These are phyloP conservation scores for Talaromyces nanjingensis DNA, from an alignment of 495 filamentous ascomycete species.

Conservation along the genomic window DNA sequence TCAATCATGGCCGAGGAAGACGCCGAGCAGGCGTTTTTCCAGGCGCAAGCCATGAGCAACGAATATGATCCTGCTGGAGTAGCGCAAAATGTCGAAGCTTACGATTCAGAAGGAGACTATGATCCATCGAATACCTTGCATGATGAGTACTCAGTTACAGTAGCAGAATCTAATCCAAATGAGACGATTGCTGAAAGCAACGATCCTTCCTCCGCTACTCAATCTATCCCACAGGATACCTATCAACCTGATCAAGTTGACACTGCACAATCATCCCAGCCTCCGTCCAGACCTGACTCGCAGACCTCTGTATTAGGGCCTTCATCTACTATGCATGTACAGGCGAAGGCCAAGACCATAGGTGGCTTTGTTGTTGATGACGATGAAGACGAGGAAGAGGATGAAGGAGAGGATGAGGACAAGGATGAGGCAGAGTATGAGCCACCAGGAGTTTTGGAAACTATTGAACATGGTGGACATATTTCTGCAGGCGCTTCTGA, in stretches of 20 bases:
- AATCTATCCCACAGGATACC: constrained; percentile 16
- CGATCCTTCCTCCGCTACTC: constrained; percentile 13
- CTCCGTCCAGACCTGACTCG: constrained; percentile 31
- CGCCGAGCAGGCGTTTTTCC: constrained; percentile 54
- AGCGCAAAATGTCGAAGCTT: constrained; percentile 40
- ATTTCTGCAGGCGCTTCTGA: constrained; percentile 38
- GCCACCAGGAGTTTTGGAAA: constrained; percentile 42
- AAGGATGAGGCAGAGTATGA: constrained; percentile 51
- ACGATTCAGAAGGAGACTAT: constrained; percentile 49
- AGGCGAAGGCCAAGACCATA: constrained; percentile 59
- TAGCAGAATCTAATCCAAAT: constrained; percentile 20
- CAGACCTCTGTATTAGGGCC: constrained; percentile 31
- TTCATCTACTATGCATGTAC: constrained; percentile 24
- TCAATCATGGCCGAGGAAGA: constrained; percentile 52
- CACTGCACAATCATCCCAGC: constrained; percentile 20
- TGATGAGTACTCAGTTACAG: constrained; percentile 31
- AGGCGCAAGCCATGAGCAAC: constrained; percentile 46
- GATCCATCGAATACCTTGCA: constrained; percentile 45
- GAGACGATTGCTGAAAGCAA: constrained; percentile 18
- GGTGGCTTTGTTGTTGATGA: constrained; percentile 79
- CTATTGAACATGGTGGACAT: constrained; percentile 38
- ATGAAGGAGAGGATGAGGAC: constrained; percentile 26
- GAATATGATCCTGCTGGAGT: constrained; percentile 39
- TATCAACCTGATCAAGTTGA: constrained; percentile 12
- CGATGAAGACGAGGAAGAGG: constrained; percentile 35